Base-by-base conservation (phyloP, 164 flowering plant genomes). In the Sedum album region DNA sequence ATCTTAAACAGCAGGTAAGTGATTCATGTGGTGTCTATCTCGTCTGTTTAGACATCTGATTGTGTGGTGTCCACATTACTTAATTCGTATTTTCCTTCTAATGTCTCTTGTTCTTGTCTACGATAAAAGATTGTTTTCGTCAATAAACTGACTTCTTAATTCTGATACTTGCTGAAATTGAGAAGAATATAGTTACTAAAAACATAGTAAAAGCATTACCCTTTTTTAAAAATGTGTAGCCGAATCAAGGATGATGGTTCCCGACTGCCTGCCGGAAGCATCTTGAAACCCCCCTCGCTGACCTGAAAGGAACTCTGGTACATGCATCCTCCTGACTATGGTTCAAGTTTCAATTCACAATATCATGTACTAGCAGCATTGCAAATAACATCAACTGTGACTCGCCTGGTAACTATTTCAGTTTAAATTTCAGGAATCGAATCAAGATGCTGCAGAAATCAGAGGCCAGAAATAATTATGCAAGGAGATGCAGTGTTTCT, bases 221-320 rank as follows among this genome's bases (percentile, higher is more conserved):
- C 42, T 30, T 2, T 14, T 31, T 55, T 41, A 96, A 89, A 77
- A 90, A 89, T 78, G 98, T 93, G 68, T 93, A 70, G 92, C 96
- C 61, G 97, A 93, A 77, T 93, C 98, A 70, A 86, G 96, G 80
- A 93, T 90, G 96, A 93, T 93, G 97, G 76, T 93, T 76, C 98
- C 98, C 26, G 98, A 93, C 66, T 93, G 98, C 66, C 66, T 93
- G 98, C 66, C 91, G 72, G 72, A 90, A 89, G 79, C 93, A 96
- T 53, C 73, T 93, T 65, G 96, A 90, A 69, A 79, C 87, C 64
- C 74, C 98, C 41, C 76, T 93, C 25, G 80, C 82, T 68, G 98
- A 90, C 72, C 78, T 93, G 7, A 84, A 85, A 77, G 91, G 20
- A 35, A 65, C 67, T 41, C 46, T 33, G 48, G 48, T 66, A 41